Percentiles rank a stretch among this genome's conserved stretches.
Conservation (phyloP, 139 green algal species). For the Pseudopediastrum boryanum region DNA sequence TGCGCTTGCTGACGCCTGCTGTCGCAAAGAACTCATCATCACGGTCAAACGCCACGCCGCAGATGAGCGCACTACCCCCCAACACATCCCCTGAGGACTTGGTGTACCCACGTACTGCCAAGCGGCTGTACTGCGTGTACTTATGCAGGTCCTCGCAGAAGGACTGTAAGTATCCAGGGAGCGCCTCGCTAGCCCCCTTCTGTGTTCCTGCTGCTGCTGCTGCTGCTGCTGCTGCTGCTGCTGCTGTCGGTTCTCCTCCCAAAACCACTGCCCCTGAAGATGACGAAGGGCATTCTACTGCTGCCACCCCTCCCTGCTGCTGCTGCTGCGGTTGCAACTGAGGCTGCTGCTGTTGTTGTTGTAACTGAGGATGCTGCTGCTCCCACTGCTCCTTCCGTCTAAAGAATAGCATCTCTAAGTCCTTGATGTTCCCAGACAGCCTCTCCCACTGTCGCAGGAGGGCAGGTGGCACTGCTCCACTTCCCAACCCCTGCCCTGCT, state of each 20-base stretch:
- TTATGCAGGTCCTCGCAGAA: slow-evolving; percentile 27
- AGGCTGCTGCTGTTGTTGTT: no score
- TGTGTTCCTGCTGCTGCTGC: background rate
- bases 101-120: slow-evolving; percentile 15
- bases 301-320: no score
- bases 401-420: background rate
- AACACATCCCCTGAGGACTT: slow-evolving; percentile 13
- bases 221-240: slow-evolving; percentile 16
- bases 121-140: slow-evolving; percentile 21
- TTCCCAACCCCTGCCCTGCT: background rate
- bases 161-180: background rate
- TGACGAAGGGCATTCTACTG: no score
- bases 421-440: background rate
- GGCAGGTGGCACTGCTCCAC: background rate
- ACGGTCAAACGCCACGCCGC: slow-evolving; percentile 80
- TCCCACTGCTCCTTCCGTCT: background rate
- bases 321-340: no score
- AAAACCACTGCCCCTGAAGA: no score
- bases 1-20: slow-evolving; percentile 74
- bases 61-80: slow-evolving; percentile 71
- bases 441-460: background rate
- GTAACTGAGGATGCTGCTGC: background rate
- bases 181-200: background rate
- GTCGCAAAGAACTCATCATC: slow-evolving; percentile 92
- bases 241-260: background rate